phyloP scores from a whole-genome alignment of 208 protist species.

The Leishmania gerbilli region DNA sequence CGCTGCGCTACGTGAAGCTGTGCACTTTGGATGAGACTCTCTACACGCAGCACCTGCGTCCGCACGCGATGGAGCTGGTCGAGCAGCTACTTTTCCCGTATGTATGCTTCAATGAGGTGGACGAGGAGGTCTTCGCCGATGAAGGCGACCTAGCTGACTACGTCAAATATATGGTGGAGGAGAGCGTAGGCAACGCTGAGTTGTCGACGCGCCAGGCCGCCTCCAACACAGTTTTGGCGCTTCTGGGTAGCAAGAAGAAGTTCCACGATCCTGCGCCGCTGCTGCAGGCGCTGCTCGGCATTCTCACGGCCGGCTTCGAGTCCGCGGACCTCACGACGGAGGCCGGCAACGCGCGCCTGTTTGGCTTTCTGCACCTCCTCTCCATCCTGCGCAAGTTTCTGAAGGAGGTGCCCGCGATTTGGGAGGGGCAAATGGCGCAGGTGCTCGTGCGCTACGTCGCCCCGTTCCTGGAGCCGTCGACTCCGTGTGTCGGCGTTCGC shows the following conservation, averaged over 20 bases:
- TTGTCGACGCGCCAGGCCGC: slow-evolving; percentile 73
- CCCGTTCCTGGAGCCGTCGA: slow-evolving; percentile 59
- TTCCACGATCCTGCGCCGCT: slow-evolving; percentile 67
- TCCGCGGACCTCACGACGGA: slow-evolving; percentile 42
- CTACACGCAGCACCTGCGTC: slow-evolving; percentile 64
- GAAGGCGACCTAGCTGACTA: slow-evolving; percentile 75
- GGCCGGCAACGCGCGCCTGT: slow-evolving; percentile 60
- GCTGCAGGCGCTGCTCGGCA: slow-evolving; percentile 66
- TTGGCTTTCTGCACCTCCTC: slow-evolving; percentile 85
- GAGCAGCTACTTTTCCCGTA: slow-evolving; percentile 85
- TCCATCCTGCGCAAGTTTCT: slow-evolving; percentile 83
- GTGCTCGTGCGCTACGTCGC: slow-evolving; percentile 78
- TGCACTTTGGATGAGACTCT: slow-evolving; percentile 68
- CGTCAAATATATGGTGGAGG: slow-evolving; percentile 87
- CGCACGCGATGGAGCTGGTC: slow-evolving; percentile 64
- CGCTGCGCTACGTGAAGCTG: slow-evolving; percentile 83
- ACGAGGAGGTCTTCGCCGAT: slow-evolving; percentile 80
- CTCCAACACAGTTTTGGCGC: slow-evolving; percentile 74
- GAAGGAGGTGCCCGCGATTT: slow-evolving; percentile 65
- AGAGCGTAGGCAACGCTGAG: slow-evolving; percentile 71
- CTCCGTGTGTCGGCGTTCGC: slow-evolving; percentile 57
- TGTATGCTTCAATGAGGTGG: slow-evolving; percentile 74
- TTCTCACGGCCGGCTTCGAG: slow-evolving; percentile 62
- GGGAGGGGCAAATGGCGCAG: slow-evolving; percentile 75
- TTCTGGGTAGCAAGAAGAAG: slow-evolving; percentile 73